Base-by-base conservation (phyloP, 2,329 filamentous ascomycete genomes). In the Phialemonium atrogriseum region DNA sequence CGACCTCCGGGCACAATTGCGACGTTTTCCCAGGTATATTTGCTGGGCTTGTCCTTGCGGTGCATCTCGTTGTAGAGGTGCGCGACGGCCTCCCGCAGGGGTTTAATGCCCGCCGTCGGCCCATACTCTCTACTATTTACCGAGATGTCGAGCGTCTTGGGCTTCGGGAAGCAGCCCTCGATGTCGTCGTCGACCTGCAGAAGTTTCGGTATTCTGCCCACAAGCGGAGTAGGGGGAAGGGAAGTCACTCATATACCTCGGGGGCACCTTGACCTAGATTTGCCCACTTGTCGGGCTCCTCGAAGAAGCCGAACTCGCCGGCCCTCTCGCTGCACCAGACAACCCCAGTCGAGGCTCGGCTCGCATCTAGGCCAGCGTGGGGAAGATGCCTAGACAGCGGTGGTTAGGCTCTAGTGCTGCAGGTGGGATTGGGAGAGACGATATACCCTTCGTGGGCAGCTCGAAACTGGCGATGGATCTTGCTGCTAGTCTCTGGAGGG, bases 1-100 rank as follows among this genome's bases (percentile, higher is more conserved):
- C 89, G 77, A 23, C 89, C 89, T 56, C 88, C 88, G 27, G 89
- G 89, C 4, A 96, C 89, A 54, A 96, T 94, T 55, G 84, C 88
- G 12, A 95, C 89, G 56, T 96, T 96, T 67, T 96, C 89, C 83
- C 85, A 95, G 5, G 84, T 93, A 58, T 96, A 96, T 61, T 93
- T 71, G 58, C 82, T 89, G 9, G 77, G 70, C 64, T 91, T 93
- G 51, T 83, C 86, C 62, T 89, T 64, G 42, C 89, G 79, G 51
- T 95, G 89, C 58, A 89, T 84, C 56, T 81, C 82, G 51, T 96
- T 96, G 72, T 96, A 96, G 40, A 96, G 72, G 37, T 79, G 77
- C 36, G 89, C 89, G 26, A 96, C 87, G 12, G 89, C 89, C 51
- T 86, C 83, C 46, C 89, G 73, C 43, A 96, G 68, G 16, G 85